Base-by-base conservation (phyloP, 768 basidiomycete genomes). In the Erythrobasidium yunnanense region DNA sequence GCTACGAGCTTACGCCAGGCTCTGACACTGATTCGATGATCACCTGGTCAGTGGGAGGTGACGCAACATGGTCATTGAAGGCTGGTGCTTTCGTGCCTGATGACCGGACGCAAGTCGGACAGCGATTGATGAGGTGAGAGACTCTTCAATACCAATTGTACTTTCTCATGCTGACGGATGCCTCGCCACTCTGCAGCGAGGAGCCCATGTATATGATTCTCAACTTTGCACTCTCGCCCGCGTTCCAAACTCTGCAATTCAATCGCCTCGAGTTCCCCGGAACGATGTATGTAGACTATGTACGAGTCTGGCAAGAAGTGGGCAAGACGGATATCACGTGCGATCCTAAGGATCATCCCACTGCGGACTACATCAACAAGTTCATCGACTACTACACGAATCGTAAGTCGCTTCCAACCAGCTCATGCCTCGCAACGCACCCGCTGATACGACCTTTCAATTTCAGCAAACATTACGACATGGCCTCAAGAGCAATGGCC, bases 171-270 rank as follows among this genome's bases (percentile, higher is more conserved):
- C n/a, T n/a, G n/a, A n/a, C n/a, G n/a, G n/a, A n/a, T n/a, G n/a
- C n/a, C n/a, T n/a, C n/a, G n/a, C n/a, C n/a, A n/a, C n/a, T n/a
- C n/a, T n/a, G n/a, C n/a, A n/a, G 34, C 18, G 88, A 92, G 73
- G 95, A 99, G 75, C 93, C 95, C 1, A 86, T 96, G 90, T 88
- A 53, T 17, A 29, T 69, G 25, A 84, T 97, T 70, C 70, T 96
- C 74, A 97, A 80, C 69, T 73, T 78, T 38, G 78, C 77, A 34
- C 74, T 73, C 58, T 72, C 73, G n/a, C 49, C 57, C 22, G 54
- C 68, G 15, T 73, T 73, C 70, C 70, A 72, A 35, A 54, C 54
- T 2, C 53, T 72, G 56, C 56, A 91, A 75, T 90, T 80, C 72
- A 78, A 78, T 69, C 78, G 88, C 72, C 78, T 96, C 55, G 71